Base-by-base conservation (phyloP, 176 grass and related monocot genomes). In the Cymbopogon citratus region DNA sequence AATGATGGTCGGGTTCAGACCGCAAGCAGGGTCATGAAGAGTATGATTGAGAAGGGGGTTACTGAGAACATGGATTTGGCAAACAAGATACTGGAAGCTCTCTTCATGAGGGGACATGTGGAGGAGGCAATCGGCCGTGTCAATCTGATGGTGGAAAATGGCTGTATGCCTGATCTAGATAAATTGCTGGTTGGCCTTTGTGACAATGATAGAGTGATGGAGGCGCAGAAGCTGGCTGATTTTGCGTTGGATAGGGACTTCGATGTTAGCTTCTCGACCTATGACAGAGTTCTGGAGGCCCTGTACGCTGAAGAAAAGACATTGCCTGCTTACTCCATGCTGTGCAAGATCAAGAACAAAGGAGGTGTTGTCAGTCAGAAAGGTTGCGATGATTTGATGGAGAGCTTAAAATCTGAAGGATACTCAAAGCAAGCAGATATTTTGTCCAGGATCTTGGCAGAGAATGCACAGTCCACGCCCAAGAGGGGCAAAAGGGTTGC, bases 301-400 rank as follows among this genome's bases (percentile, higher is more conserved):
- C 84, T 99, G 28, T 90, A 92, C 36, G 76, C 87, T 8, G 90
- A 91, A 80, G 96, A 88, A 49, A 87, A 91, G 73, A 88, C 85
- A 21, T 80, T 99, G 85, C 89, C 90, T 73, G 91, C 92, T 11
- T 99, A 95, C 83, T 88, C 88, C 45, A 87, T 99, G 66, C 91
- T 99, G 12, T 93, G 96, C 87, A 95, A 99, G 90, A 99, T 99
- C 65, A 95, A 99, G 88, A 88, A 76, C 54, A 93, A 95, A 63
- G 96, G 96, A 83, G 92, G 91, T 49, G 65, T 86, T 38, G 91
- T 99, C 4, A 48, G 83, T 52, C 84, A 95, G 64, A 93, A 95
- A 74, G 91, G 89, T 4, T 95, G 96, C 0, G 91, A 99, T 69
- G 84, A 75, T 76, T 75, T 99, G 63, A 87, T 99, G 73, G 74